Evolutionary conservation across 306 rosid species (phyloP).

Genomic region (Cicer chorassanicum): DNA sequence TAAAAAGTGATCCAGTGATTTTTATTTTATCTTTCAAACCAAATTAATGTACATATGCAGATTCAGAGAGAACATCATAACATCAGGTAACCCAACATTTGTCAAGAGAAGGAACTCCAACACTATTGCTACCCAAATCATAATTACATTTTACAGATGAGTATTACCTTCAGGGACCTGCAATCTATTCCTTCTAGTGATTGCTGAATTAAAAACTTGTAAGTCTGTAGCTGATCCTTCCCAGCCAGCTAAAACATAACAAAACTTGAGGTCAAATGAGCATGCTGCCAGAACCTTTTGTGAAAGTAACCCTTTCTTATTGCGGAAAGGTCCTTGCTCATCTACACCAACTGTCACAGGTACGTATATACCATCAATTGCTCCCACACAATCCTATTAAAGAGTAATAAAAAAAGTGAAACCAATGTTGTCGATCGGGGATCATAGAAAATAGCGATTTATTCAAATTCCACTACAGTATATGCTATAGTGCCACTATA

Average conservation of each 20-base stretch:
- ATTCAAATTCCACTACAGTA: background rate
- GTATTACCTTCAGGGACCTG: conserved; percentile 79
- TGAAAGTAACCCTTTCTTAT: conserved; percentile 82
- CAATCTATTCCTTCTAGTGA: conserved; percentile 71
- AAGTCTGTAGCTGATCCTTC: conserved; percentile 91
- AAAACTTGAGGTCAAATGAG: conserved; percentile 89
- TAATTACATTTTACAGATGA: conserved; percentile 25
- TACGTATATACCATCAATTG: conserved; percentile 75
- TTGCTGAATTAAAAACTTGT: conserved; percentile 85
- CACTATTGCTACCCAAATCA: conserved; percentile 23
- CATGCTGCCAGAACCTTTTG: conserved; percentile 85
- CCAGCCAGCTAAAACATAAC: conserved; percentile 94
- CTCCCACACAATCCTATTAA: conserved; percentile 84
- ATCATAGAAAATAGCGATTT: background rate
- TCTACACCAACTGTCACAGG: conserved; percentile 92
- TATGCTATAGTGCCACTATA: background rate
- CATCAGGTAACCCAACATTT: conserved; percentile 26
- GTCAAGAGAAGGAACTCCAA: conserved; percentile 8
- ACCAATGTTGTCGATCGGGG: background rate
- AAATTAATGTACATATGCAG: conserved; percentile 10
- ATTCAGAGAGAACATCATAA: background rate
- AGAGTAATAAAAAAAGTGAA: conserved; percentile 39
- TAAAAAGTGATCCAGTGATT: background rate
- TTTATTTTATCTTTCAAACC: conserved; percentile 36
- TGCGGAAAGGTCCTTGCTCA: conserved; percentile 96